phyloP scores from a whole-genome alignment of 805 yeast genomes.

The Wickerhamomyces sydowiorum region DNA sequence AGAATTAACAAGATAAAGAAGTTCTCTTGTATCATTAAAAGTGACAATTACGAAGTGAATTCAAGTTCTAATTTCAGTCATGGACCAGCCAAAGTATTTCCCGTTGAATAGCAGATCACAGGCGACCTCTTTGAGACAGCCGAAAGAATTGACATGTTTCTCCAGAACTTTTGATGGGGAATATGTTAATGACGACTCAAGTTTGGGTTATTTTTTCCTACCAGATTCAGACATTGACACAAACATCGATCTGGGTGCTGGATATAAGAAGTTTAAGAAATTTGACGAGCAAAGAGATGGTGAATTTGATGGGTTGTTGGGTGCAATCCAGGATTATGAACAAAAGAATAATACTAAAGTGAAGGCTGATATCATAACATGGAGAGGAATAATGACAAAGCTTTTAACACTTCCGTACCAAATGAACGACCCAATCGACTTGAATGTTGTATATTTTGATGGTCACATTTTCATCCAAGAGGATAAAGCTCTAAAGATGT shows the following conservation, averaged over 20 bases:
- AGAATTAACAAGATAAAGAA: no score
- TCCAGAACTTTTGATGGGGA: slow-evolving; percentile 57
- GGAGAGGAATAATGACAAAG: slow-evolving; percentile 79
- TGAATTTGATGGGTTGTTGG: slow-evolving; percentile 51
- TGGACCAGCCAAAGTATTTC: slow-evolving; percentile 5
- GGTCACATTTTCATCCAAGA: slow-evolving; percentile 63
- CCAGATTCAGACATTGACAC: slow-evolving; percentile 70
- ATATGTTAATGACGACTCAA: slow-evolving; percentile 43
- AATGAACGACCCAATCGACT: slow-evolving; percentile 47
- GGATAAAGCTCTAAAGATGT: slow-evolving; percentile 20
- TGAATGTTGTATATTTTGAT: slow-evolving; percentile 66
- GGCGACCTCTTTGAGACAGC: slow-evolving; percentile 73
- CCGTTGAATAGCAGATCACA: slow-evolving; percentile 42
- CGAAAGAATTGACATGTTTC: slow-evolving; percentile 71
- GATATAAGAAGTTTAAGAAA: slow-evolving; percentile 52
- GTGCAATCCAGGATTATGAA: slow-evolving; percentile 54
- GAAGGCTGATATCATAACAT: slow-evolving; percentile 66
- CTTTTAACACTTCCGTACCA: slow-evolving; percentile 65
- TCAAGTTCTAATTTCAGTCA: background rate
- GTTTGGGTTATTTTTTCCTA: slow-evolving; percentile 69
- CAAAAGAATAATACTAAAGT: slow-evolving; percentile 33
- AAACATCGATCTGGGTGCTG: slow-evolving; percentile 56
- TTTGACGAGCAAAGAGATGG: slow-evolving; percentile 54
- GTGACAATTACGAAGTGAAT: no score
- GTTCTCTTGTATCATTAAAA: no score